Evolutionary conservation across 768 basidiomycete species (phyloP).

Genomic region (Rhodocollybia butyracea): DNA sequence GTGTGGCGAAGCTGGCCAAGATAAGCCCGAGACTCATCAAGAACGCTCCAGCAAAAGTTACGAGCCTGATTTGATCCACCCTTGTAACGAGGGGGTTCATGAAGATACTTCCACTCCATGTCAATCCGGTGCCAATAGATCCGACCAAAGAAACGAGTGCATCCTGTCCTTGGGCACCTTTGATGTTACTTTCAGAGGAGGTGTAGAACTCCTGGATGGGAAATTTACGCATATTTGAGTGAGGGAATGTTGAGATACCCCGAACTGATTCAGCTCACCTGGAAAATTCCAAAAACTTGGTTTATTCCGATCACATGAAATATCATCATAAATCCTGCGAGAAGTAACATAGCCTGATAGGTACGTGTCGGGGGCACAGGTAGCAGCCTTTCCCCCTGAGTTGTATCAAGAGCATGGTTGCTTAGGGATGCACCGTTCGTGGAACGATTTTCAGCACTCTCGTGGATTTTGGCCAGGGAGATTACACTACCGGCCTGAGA

Average conservation of each 20-base stretch:
- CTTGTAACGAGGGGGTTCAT: conserved; percentile 37
- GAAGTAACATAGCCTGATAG: conserved; percentile 33
- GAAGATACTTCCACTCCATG: conserved; percentile 44
- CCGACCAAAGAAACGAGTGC: conserved; percentile 40
- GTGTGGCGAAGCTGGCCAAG: conserved; percentile 35
- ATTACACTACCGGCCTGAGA: too few species aligned
- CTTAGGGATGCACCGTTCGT: too few species aligned
- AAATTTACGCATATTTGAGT: not conserved
- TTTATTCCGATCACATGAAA: conserved; percentile 45
- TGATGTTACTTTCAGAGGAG: conserved; percentile 30
- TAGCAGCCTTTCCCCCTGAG: not conserved
- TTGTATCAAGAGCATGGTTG: too few species aligned
- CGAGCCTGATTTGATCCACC: conserved; percentile 26
- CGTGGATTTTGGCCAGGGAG: too few species aligned
- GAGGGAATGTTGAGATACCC: too few species aligned
- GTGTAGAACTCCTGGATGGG: conserved; percentile 42
- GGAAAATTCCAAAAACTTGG: conserved; percentile 40
- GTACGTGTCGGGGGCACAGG: conserved; percentile 16
- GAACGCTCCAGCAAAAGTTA: conserved; percentile 32
- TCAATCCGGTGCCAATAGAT: conserved; percentile 40
- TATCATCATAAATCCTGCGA: conserved; percentile 41
- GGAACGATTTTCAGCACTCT: too few species aligned
- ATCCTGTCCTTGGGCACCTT: conserved; percentile 32
- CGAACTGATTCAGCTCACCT: conserved; percentile 24
- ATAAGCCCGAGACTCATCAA: conserved; percentile 41